Evolutionary conservation across 2,329 filamentous ascomycete genomes (phyloP).

Genomic region (Rachicladosporium sp.): DNA sequence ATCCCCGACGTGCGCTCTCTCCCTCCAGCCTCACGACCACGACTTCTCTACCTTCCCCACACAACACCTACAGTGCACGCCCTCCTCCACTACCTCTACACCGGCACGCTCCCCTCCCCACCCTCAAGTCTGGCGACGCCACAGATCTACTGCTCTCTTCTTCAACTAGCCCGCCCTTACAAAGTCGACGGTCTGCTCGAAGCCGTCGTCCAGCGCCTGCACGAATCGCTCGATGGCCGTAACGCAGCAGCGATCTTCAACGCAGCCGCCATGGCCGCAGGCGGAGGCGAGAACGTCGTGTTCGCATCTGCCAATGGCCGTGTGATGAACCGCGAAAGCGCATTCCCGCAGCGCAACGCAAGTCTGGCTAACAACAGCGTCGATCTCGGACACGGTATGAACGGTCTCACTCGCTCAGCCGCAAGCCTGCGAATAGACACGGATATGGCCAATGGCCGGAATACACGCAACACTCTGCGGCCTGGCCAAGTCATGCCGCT

Average conservation of each 20-base stretch:
- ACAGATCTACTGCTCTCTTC: slow-evolving; percentile 86
- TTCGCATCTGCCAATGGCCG: slow-evolving; percentile 33
- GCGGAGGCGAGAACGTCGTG: slow-evolving; percentile 73
- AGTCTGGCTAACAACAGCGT: slow-evolving; percentile 26
- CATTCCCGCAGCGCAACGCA: slow-evolving; percentile 34
- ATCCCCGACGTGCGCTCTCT: slow-evolving; percentile 43
- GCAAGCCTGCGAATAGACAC: slow-evolving; percentile 38
- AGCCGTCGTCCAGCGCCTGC: slow-evolving; percentile 80
- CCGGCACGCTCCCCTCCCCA: slow-evolving; percentile 68
- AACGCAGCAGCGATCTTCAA: slow-evolving; percentile 98
- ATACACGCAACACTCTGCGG: slow-evolving; percentile 24
- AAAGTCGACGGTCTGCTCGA: slow-evolving; percentile 86
- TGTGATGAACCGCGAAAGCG: slow-evolving; percentile 15
- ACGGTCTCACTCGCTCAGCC: slow-evolving; percentile 11
- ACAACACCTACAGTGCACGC: slow-evolving; percentile 82
- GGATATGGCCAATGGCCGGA: slow-evolving; percentile 29
- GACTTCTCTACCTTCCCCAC: slow-evolving; percentile 86
- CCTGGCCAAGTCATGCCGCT: slow-evolving; percentile 16
- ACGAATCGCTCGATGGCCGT: slow-evolving; percentile 76
- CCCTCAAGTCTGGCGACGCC: slow-evolving; percentile 75
- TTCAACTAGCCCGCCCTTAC: slow-evolving; percentile 88
- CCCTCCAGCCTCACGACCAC: slow-evolving; percentile 53
- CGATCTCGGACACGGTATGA: slow-evolving; percentile 22
- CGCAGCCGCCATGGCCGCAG: slow-evolving; percentile 92
- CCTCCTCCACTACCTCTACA: slow-evolving; percentile 86